Evolutionary conservation across 176 grass and related monocot species (phyloP).

Genomic region (Pontederia crassipes): DNA sequence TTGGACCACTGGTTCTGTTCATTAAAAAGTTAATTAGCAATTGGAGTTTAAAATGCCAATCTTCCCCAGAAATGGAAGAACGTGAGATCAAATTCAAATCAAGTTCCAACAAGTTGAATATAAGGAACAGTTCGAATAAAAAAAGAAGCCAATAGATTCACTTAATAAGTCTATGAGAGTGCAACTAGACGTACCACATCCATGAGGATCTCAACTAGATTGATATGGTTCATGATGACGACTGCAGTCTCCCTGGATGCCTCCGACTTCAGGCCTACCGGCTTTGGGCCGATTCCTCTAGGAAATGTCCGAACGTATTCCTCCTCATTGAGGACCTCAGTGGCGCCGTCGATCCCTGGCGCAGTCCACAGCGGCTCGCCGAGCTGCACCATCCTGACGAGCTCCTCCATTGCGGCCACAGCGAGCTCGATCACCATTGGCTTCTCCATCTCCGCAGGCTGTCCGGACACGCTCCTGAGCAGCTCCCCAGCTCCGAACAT

Average conservation of each 20-base stretch:
- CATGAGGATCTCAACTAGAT: slow-evolving; percentile 96
- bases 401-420: slow-evolving; percentile 92
- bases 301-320: slow-evolving; percentile 63
- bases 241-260: slow-evolving; percentile 62
- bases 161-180: neutral
- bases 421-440: slow-evolving; percentile 81
- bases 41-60: neutral
- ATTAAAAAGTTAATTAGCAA: neutral
- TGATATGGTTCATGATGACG: slow-evolving; percentile 93
- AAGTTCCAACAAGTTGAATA: too few species aligned
- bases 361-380: slow-evolving; percentile 57
- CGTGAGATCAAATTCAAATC: too few species aligned
- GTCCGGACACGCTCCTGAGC: slow-evolving; percentile 26
- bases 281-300: slow-evolving; percentile 44
- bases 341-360: slow-evolving; percentile 6
- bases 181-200: slow-evolving; percentile 47
- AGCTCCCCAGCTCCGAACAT: slow-evolving; percentile 34
- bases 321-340: slow-evolving; percentile 59
- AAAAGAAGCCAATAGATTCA: neutral
- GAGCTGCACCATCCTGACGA: slow-evolving; percentile 67
- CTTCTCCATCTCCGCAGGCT: slow-evolving; percentile 55
- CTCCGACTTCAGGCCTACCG: slow-evolving; percentile 66
- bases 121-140: neutral
- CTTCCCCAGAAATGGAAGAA: too few species aligned
- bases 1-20: slow-evolving; percentile 70